These are phyloP conservation scores for Boehmeria nivea DNA, from an alignment of 306 rosid genomes.

Conservation along the genomic window DNA sequence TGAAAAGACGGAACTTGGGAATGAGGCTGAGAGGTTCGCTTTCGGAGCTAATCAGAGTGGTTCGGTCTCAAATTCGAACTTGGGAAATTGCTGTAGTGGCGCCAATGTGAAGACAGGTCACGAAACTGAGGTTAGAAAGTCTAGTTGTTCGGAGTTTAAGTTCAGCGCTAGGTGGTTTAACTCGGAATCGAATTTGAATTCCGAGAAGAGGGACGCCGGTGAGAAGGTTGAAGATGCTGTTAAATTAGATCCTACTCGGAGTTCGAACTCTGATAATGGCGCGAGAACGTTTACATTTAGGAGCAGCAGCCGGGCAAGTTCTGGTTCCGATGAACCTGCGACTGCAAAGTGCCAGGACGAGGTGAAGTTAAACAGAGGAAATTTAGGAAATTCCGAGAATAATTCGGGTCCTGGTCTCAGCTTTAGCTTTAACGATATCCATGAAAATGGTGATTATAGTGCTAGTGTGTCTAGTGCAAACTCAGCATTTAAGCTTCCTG, in stretches of 20 bases:
- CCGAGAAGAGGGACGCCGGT: neutral
- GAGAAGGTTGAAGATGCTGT: constrained; percentile 25
- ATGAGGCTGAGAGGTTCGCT: constrained; percentile 13
- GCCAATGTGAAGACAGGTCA: constrained; percentile 5
- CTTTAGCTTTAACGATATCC: constrained; percentile 15
- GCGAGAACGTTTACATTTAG: constrained; percentile 33
- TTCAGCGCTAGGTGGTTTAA: constrained; percentile 21
- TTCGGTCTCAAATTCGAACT: constrained; percentile 18
- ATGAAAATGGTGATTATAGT: constrained; percentile 20
- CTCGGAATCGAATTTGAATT: constrained; percentile 10
- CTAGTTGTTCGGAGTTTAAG: constrained; percentile 19
- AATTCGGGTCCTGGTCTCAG: constrained; percentile 18
- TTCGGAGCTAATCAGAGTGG: constrained; percentile 23
- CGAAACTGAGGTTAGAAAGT: constrained; percentile 11
- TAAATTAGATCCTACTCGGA: no score
- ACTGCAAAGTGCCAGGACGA: constrained; percentile 2
- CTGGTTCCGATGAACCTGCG: constrained; percentile 9
- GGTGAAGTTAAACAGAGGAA: constrained; percentile 6
- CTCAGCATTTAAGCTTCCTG: constrained; percentile 35
- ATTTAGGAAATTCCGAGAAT: constrained; percentile 5
- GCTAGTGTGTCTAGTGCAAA: constrained; percentile 16
- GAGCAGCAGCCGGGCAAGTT: no score
- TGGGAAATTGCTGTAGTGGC: constrained; percentile 1
- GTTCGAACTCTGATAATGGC: constrained; percentile 12
- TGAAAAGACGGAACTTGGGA: constrained; percentile 18